A percentile compares a stretch with the other conserved stretches of the same genome.
Conservation (phyloP, 2,329 filamentous ascomycete species). For the Xylariaceae sp. region DNA sequence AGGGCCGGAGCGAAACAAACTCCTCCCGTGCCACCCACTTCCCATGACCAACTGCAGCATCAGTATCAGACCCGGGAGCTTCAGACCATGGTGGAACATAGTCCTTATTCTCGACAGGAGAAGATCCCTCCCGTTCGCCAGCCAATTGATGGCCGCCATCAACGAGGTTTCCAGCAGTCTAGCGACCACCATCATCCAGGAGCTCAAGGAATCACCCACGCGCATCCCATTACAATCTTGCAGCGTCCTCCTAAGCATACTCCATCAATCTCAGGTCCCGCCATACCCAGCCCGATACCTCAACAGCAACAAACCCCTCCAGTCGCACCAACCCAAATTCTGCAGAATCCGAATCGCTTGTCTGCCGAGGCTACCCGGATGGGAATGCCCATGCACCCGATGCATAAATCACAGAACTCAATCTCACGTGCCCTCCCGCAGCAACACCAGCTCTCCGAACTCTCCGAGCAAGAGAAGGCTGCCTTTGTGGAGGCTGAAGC, state of each 20-base stretch:
- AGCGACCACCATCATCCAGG: conserved; percentile 36
- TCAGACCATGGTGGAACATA: conserved; percentile 35
- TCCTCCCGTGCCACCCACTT: conserved; percentile 45
- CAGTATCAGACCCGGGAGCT: conserved; percentile 31
- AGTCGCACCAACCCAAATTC: conserved; percentile 70
- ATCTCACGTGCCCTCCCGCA: conserved; percentile 64
- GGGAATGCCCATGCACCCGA: conserved; percentile 41
- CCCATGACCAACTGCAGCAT: conserved; percentile 42
- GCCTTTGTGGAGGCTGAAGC: conserved; percentile 89
- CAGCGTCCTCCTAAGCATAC: conserved; percentile 57
- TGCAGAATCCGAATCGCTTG: conserved; percentile 78
- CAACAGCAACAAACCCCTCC: conserved; percentile 48
- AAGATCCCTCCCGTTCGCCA: conserved; percentile 38
- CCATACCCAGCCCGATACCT: conserved; percentile 42
- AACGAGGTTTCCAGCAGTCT: conserved; percentile 36
- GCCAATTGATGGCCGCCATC: conserved; percentile 37
- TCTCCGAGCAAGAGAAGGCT: conserved; percentile 84
- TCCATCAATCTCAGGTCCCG: conserved; percentile 42
- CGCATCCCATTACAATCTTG: conserved; percentile 61
- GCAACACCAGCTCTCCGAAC: conserved; percentile 74
- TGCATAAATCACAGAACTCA: conserved; percentile 60
- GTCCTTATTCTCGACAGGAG: conserved; percentile 40
- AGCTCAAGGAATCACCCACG: conserved; percentile 47
- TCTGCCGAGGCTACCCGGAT: conserved; percentile 54
- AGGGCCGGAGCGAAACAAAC: conserved; percentile 67